These are phyloP conservation scores for Rhazya stricta DNA, from an alignment of 257 asterid genomes.

Conservation along the genomic window DNA sequence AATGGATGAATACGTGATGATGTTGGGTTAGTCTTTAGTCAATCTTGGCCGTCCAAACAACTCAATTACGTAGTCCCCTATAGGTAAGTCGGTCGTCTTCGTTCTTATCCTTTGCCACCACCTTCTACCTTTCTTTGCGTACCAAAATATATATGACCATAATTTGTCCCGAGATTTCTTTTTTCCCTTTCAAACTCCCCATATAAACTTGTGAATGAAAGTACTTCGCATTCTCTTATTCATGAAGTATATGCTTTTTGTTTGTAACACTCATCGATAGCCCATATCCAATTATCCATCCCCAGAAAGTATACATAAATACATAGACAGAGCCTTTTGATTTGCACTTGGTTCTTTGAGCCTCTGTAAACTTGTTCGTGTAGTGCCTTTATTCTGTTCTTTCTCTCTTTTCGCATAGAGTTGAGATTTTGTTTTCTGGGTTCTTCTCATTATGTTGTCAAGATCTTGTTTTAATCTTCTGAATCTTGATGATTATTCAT, in stretches of 20 bases:
- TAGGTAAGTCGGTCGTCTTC: conserved; percentile 56
- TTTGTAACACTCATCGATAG: conserved; percentile 31
- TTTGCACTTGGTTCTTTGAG: not conserved
- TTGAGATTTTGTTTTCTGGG: conserved; percentile 8
- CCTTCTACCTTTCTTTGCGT: conserved; percentile 3
- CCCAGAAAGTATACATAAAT: not conserved
- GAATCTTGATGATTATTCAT: conserved; percentile 57
- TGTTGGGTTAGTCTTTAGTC: conserved; percentile 12
- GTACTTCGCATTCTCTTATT: conserved; percentile 11
- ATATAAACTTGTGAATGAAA: conserved; percentile 17
- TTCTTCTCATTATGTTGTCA: conserved; percentile 48
- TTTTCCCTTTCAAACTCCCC: conserved; percentile 22
- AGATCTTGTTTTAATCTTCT: conserved; percentile 74
- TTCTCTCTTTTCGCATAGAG: not conserved
- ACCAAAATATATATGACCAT: not conserved
- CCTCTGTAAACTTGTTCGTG: not conserved
- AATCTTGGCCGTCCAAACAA: conserved; percentile 27
- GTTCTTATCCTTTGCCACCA: conserved; percentile 53
- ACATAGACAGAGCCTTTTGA: conserved; percentile 2
- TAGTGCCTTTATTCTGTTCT: not conserved
- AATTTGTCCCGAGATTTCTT: not conserved
- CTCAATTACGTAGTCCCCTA: conserved; percentile 12
- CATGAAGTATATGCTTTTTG: conserved; percentile 28
- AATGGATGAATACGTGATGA: not conserved
- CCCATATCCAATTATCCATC: not conserved